Evolutionary conservation across 208 protist species (phyloP).

Genomic region (Crithidia acanthocephali): DNA sequence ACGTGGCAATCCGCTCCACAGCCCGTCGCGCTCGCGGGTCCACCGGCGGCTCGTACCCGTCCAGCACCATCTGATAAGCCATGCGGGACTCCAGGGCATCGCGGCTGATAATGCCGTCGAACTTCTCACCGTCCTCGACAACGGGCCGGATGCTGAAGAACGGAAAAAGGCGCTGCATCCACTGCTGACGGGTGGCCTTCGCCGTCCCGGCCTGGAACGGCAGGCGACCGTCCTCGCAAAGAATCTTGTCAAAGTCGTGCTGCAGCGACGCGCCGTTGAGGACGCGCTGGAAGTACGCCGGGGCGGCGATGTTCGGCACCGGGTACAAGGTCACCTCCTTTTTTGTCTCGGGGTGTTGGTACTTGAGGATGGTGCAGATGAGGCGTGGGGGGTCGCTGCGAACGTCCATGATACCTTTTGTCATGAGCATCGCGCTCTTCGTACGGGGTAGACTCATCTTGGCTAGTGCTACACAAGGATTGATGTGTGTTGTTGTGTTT

Average conservation of each 20-base stretch:
- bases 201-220: constrained; percentile 64
- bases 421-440: constrained; percentile 80
- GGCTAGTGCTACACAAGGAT: too few relatives aligned
- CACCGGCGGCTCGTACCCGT: constrained; percentile 71
- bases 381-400: constrained; percentile 72
- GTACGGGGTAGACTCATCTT: constrained; percentile 8
- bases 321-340: constrained; percentile 86
- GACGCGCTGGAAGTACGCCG: constrained; percentile 67
- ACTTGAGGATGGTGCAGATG: constrained; percentile 69
- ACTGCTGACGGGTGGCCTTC: constrained; percentile 39
- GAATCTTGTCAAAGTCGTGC: constrained; percentile 62
- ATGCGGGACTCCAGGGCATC: constrained; percentile 85
- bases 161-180: constrained; percentile 60
- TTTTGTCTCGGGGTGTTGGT: constrained; percentile 63
- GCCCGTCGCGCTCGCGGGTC: constrained; percentile 82
- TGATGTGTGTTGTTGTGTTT: neutral
- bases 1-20: constrained; percentile 76
- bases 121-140: constrained; percentile 58
- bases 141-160: constrained; percentile 76
- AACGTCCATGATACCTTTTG: constrained; percentile 85
- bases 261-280: constrained; percentile 45
- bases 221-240: constrained; percentile 86
- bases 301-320: constrained; percentile 72
- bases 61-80: constrained; percentile 85
- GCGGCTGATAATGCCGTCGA: constrained; percentile 75